Percentiles rank a stretch among this genome's conserved stretches.
phyloP scores from a whole-genome alignment of 306 rosid species.

The Malus sylvestris region DNA sequence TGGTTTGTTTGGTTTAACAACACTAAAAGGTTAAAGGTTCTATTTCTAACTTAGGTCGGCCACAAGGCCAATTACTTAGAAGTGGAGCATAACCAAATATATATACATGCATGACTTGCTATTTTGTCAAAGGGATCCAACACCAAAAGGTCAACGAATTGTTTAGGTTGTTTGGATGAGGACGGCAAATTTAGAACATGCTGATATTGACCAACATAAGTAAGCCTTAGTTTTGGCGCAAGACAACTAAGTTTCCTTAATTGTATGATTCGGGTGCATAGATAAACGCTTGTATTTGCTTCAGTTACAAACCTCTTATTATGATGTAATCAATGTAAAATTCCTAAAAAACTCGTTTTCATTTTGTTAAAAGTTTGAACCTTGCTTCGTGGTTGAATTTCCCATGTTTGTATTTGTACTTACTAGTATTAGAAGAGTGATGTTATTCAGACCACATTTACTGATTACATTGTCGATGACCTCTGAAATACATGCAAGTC shows the following conservation, averaged over 20 bases:
- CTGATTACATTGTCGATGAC: background rate
- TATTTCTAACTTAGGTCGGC: background rate
- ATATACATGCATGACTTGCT: conserved; percentile 6
- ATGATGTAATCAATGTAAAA: background rate
- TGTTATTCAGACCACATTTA: background rate
- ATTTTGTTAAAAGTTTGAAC: background rate
- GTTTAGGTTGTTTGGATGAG: conserved; percentile 16
- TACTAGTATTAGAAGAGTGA: background rate
- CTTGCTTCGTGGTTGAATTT: background rate
- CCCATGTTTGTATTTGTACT: background rate
- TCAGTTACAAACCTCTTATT: too few species aligned
- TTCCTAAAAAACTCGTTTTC: too few species aligned
- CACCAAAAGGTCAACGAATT: conserved; percentile 22
- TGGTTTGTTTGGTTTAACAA: background rate
- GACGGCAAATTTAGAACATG: background rate
- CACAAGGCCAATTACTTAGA: background rate
- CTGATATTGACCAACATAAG: background rate
- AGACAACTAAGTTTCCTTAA: background rate
- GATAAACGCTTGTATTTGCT: background rate
- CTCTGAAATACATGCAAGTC: background rate
- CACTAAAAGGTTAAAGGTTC: background rate
- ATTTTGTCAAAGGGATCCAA: conserved; percentile 13
- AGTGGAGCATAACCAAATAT: conserved; percentile 10
- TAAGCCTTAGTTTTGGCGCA: background rate
- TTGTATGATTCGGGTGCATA: background rate